A percentile compares a stretch with the other conserved stretches of the same genome.
These are phyloP conservation scores for Biscogniauxia mediterranea DNA, from an alignment of 2,329 filamentous ascomycete genomes.

Conservation along the genomic window DNA sequence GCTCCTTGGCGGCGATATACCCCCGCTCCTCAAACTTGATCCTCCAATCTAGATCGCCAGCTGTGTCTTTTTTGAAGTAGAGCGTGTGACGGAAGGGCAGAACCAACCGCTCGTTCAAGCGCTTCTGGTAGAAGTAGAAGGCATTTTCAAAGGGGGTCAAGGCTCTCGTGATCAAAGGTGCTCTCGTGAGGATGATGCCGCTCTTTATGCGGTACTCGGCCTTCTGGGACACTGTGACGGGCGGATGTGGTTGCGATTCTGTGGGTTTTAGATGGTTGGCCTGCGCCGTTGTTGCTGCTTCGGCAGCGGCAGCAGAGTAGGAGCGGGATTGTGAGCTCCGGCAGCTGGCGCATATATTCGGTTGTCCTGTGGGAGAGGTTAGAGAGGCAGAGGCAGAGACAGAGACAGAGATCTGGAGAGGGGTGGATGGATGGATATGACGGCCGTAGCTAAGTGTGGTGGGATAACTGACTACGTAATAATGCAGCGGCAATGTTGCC, in stretches of 20 bases:
- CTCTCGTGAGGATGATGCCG: conserved; percentile 81
- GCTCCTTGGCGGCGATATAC: conserved; percentile 75
- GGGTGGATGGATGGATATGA: no score
- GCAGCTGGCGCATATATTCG: conserved; percentile 37
- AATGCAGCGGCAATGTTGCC: conserved; percentile 47
- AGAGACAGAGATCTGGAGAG: no score
- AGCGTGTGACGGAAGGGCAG: conserved; percentile 87
- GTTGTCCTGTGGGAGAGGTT: conserved; percentile 26
- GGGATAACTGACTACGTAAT: conserved; percentile 26
- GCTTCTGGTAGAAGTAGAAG: conserved; percentile 96
- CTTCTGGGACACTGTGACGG: conserved; percentile 25
- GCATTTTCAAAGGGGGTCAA: conserved; percentile 87
- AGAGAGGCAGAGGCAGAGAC: no score
- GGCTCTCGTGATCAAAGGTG: conserved; percentile 80
- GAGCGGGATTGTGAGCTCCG: conserved; percentile 28
- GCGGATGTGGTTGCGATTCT: conserved; percentile 31
- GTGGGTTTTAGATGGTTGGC: conserved; percentile 36
- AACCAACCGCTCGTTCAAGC: conserved; percentile 87
- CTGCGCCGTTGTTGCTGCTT: conserved; percentile 38
- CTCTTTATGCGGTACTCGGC: conserved; percentile 51
- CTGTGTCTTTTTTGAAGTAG: conserved; percentile 91
- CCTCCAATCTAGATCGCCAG: conserved; percentile 84
- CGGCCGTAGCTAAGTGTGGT: neutral
- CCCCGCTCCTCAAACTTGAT: conserved; percentile 74
- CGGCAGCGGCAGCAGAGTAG: conserved; percentile 33